Base-by-base conservation (phyloP, 176 grass and related monocot species). In the Pontederia paniculata region DNA sequence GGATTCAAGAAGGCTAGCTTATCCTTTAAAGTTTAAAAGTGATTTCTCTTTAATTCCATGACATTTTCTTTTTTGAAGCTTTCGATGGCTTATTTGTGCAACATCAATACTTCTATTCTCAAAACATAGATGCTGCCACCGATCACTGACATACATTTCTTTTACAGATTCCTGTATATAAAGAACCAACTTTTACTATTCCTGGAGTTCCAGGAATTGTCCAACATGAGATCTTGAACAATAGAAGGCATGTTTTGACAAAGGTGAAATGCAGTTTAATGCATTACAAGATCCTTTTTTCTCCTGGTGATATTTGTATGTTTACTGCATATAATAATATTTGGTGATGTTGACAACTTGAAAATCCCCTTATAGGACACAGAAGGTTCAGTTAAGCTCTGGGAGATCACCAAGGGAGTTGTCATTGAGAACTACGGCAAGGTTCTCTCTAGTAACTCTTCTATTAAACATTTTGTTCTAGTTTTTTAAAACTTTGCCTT, bases 161-260 rank as follows among this genome's bases (percentile, higher is more conserved):
- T 58, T 62, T 45, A 37, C 62, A 90, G 86, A 77, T 88, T 22
- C 80, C 86, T 88, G 83, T 91, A 66, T 83, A 82, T 66, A 89
- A 90, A 73, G 86, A 97, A 31, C 80, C 86, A 66, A 83, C 83
- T 65, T 69, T 79, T 31, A 73, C 73, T 46, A 81, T 91, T 72
- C 75, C 83, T 58, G 93, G 93, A 68, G 75, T 75, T 59, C 77
- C 86, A 45, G 80, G 76, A 73, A 98, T 91, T 71, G 68, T 88
- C 73, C 77, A 88, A 52, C 83, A 98, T 74, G 93, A 91, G 67
- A 98, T 98, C 65, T 81, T 98, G 78, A 98, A 98, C 71, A 88
- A 98, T 18, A 83, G 83, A 55, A 90, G 93, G 67, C 80, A 91
- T 88, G 93, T 91, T 53, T 70, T 91, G 67, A 98, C 93, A 44